Evolutionary conservation across 441 rosid genomes (phyloP).

Genomic region (Gossypium gossypioides): DNA sequence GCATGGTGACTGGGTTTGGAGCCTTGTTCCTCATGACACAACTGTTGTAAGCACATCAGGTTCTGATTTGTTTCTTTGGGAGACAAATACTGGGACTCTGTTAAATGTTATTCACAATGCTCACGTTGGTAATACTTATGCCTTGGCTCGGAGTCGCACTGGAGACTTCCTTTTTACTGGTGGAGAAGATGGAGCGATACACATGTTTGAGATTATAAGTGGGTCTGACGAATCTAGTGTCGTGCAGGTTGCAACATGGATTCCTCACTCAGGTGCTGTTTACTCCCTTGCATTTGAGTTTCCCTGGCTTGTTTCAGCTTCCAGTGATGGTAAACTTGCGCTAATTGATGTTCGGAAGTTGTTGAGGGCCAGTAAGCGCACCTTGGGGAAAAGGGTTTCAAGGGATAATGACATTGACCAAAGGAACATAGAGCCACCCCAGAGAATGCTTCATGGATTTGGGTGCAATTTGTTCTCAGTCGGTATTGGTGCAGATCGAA

Average conservation of each 20-base stretch:
- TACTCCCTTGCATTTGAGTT: constrained; percentile 79
- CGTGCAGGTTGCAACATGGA: constrained; percentile 62
- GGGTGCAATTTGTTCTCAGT: constrained; percentile 67
- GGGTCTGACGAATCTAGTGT: constrained; percentile 17
- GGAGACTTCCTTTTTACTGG: constrained; percentile 82
- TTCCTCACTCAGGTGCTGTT: constrained; percentile 73
- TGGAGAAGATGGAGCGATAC: constrained; percentile 82
- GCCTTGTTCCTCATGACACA: constrained; percentile 58
- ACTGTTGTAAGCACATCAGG: constrained; percentile 58
- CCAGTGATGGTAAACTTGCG: constrained; percentile 71
- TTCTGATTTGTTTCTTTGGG: constrained; percentile 78
- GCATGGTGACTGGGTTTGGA: constrained; percentile 89
- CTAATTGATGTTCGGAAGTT: constrained; percentile 73
- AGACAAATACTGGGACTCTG: constrained; percentile 41
- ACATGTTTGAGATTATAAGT: constrained; percentile 65
- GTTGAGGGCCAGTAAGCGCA: constrained; percentile 35
- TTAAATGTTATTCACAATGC: constrained; percentile 42
- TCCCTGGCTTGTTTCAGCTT: constrained; percentile 94
- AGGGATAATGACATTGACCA: constrained; percentile 15
- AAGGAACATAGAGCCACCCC: constrained; percentile 62
- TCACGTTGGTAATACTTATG: constrained; percentile 54
- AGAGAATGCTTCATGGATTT: constrained; percentile 80
- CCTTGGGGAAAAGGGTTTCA: constrained; percentile 28
- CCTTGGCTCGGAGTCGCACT: constrained; percentile 68
- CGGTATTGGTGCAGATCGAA: constrained; percentile 71